Evolutionary conservation across 768 basidiomycete genomes (phyloP), one percentile per base, ranked within the genome.

Genomic region (Trametopsis cervina): DNA sequence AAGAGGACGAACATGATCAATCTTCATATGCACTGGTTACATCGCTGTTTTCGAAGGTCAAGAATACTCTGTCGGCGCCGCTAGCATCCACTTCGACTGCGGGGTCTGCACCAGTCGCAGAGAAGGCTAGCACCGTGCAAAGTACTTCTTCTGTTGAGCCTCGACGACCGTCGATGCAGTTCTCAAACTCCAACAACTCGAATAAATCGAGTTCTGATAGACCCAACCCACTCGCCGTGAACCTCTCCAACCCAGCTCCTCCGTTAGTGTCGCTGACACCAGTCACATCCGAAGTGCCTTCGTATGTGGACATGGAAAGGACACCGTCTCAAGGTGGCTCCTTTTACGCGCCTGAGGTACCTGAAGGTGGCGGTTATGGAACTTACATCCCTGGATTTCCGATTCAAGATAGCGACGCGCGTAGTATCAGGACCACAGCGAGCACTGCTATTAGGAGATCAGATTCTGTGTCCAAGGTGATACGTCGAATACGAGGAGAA

Each of bases 381-480:
- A 85, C 82, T 1, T 76, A 82, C 20, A 93, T 96, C 27, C 93
- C 93, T 29, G 93, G 93, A 0, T 96, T 96, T 56, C 88, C 92
- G 2, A 89, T 96, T 7, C 84, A 80, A 48, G 93, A 95, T 40
- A 61, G 59, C 59, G 93, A 96, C 64, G 81, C 90, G 21, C 75
- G 91, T 44, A 93, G 92, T 59, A 77, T 93, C 59, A 80, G 83
- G 56, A 92, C 89, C 5, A 69, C 80, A 20, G 41, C 45, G 12
- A 59, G 59, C 37, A 70, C 72, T 27, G 88, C 84, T 60, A 60
- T 83, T 37, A 85, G 88, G 55, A 71, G 83, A 54, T 84, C 84
- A 4, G 83, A 77, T 18, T 92, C 89, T 9, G 93, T 93, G 0
- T 92, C 89, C 15, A 92, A 92, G 66, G 89, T 92, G 25, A 94